Base-by-base conservation (phyloP, 1,284 basidiomycete species). In the Ustilago shanxiensis region DNA sequence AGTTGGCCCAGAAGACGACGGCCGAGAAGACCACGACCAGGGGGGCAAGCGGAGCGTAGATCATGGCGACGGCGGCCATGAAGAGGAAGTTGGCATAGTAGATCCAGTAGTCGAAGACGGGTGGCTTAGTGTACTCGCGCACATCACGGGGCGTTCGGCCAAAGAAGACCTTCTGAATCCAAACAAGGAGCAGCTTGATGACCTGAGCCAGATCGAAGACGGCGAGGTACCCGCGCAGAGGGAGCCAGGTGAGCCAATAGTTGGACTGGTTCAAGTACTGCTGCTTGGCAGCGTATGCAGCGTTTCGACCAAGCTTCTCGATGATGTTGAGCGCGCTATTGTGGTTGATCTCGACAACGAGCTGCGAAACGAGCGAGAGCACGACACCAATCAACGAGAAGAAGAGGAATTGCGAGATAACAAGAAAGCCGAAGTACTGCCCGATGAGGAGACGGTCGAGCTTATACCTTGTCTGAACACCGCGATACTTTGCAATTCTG, bases 81-180 rank as follows among this genome's bases (percentile, higher is more conserved):
- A 86, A 85, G 35, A 85, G 79, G 44, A 84, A 73, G 60, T 84
- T 85, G 60, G 82, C 77, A 79, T 93, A 95, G 87, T 94, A 95
- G 66, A 95, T 90, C 13, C 93, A 90, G 87, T 93, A 98, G 81
- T 95, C 92, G 85, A 98, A 98, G 44, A 92, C 91, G 5, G 93
- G 93, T 18, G 96, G 96, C 85, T 95, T 93, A 7, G 96, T 98
- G 92, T 93, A 95, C 81, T 98, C 95, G 60, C 95, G 90, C 66
- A 98, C 94, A 83, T 98, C 95, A 79, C 97, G 91, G 51, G 95
- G 96, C 0, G 97, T 99, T 65, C 95, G 92, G n/a, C 95, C 94
- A 83, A 98, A 93, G 53, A 95, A 87, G 37, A 69, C 72, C 61
- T 89, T 95, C 87, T 93, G 93, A 87, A 98, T 88, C 37, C 92